Conservation (phyloP, 23 red algal species). For the Agarophyton chilense region DNA sequence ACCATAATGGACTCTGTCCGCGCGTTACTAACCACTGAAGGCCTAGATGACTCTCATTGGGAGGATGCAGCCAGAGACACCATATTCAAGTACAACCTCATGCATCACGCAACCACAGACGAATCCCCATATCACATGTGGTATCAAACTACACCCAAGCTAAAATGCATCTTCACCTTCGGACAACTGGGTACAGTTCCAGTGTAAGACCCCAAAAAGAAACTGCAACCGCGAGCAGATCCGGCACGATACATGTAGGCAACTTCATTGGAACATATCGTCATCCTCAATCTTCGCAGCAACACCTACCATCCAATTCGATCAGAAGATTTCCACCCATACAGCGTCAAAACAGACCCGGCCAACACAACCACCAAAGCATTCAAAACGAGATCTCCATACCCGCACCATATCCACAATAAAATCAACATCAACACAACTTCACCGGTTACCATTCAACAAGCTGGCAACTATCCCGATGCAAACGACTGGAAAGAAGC, state of each 20-base stretch:
- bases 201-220: not conserved
- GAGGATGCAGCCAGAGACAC: too few species aligned
- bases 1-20: too few species aligned
- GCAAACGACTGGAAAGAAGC: conserved; percentile 2
- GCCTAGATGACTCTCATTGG: too few species aligned
- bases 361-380: not conserved
- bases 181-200: conserved; percentile 4
- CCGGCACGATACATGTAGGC: conserved; percentile 7
- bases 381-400: not conserved
- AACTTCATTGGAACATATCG: not conserved
- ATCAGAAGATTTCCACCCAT: conserved; percentile 14
- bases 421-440: not conserved
- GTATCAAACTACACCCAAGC: not conserved
- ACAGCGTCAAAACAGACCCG: too few species aligned
- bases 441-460: not conserved
- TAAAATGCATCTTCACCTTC: not conserved
- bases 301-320: conserved; percentile 4
- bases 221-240: conserved; percentile 3
- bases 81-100: too few species aligned
- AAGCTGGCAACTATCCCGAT: conserved; percentile 29
- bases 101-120: too few species aligned
- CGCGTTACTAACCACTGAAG: too few species aligned
- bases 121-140: conserved; percentile 26
- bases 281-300: not conserved
- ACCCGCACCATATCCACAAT: not conserved